Evolutionary conservation across 495 filamentous ascomycete species (phyloP).

Genomic region (Baudoinia panamericana): DNA sequence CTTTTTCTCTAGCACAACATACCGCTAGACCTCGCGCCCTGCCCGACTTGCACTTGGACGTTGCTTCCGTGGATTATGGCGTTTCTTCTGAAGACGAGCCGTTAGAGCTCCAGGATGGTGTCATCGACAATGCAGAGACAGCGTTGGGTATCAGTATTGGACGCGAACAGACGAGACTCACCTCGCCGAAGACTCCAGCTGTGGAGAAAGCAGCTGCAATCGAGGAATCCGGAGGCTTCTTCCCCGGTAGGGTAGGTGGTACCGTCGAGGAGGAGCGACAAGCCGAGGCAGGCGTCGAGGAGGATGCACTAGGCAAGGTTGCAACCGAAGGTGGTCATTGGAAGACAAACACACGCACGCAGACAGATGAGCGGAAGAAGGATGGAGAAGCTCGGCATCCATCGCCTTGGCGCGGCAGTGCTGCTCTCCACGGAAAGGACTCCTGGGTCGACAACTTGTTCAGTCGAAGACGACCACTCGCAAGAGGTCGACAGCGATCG

Average conservation of each 20-base stretch:
- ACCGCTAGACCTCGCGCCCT: slow-evolving; percentile 17
- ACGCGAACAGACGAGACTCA: slow-evolving; percentile 55
- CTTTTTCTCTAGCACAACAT: too few species aligned
- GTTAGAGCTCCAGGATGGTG: slow-evolving; percentile 8
- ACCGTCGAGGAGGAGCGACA: slow-evolving; percentile 10
- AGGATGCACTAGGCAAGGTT: too few species aligned
- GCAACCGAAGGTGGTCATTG: too few species aligned
- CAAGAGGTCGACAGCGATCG: too few species aligned
- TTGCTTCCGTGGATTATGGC: slow-evolving; percentile 5
- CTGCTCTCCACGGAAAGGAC: too few species aligned
- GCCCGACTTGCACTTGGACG: slow-evolving; percentile 12
- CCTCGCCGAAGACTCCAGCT: slow-evolving; percentile 55
- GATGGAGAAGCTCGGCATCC: too few species aligned
- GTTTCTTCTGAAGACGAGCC: slow-evolving; percentile 22
- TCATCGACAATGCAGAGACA: slow-evolving; percentile 42
- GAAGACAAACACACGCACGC: too few species aligned
- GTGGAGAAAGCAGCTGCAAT: slow-evolving; percentile 62
- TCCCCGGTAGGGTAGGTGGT: slow-evolving; percentile 30
- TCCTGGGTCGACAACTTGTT: too few species aligned
- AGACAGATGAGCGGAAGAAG: too few species aligned
- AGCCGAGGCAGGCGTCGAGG: slow-evolving; percentile 9
- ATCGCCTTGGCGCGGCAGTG: too few species aligned
- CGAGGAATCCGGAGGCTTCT: slow-evolving; percentile 42
- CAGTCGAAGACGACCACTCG: too few species aligned
- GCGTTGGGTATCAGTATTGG: slow-evolving; percentile 70